Conservation (phyloP, 805 yeast species). For the Saturnispora halmiae region DNA sequence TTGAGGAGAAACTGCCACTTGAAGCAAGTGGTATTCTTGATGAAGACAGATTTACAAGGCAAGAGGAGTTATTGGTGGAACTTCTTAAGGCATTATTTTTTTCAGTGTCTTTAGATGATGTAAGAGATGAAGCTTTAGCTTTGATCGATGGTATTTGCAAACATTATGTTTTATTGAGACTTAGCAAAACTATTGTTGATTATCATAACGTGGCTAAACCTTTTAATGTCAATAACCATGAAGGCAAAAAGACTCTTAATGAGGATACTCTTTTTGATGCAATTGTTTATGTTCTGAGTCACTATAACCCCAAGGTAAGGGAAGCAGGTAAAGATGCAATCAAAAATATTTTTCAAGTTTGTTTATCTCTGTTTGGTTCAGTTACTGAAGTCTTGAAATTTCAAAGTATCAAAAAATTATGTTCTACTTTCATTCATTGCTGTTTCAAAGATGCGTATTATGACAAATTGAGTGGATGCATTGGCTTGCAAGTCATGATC, state of each 20-base stretch:
- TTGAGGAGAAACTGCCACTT: constrained; percentile 19
- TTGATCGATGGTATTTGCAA: constrained; percentile 61
- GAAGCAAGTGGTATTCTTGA: constrained; percentile 39
- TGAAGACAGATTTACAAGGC: constrained; percentile 41
- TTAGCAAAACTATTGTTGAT: constrained; percentile 64
- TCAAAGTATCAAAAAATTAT: constrained; percentile 66
- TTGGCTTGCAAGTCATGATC: constrained; percentile 70
- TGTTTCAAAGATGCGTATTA: constrained; percentile 87
- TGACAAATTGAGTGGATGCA: constrained; percentile 78
- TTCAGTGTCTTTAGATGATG: constrained; percentile 66
- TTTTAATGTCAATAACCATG: constrained; percentile 69
- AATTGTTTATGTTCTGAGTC: constrained; percentile 70
- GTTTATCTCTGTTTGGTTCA: constrained; percentile 59
- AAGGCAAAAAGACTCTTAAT: constrained; percentile 61
- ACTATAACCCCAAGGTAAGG: constrained; percentile 60
- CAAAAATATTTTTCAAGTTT: constrained; percentile 49
- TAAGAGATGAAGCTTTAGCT: constrained; percentile 54
- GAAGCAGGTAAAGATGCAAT: constrained; percentile 63
- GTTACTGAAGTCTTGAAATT: constrained; percentile 58
- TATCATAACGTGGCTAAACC: constrained; percentile 57
- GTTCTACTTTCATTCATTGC: constrained; percentile 77
- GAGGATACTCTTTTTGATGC: constrained; percentile 68
- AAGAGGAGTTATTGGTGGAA: constrained; percentile 55
- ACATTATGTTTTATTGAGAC: constrained; percentile 70
- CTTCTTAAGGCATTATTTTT: constrained; percentile 65